Conservation (phyloP, 2,329 filamentous ascomycete species). For the Tolypocladium ophioglossoides region DNA sequence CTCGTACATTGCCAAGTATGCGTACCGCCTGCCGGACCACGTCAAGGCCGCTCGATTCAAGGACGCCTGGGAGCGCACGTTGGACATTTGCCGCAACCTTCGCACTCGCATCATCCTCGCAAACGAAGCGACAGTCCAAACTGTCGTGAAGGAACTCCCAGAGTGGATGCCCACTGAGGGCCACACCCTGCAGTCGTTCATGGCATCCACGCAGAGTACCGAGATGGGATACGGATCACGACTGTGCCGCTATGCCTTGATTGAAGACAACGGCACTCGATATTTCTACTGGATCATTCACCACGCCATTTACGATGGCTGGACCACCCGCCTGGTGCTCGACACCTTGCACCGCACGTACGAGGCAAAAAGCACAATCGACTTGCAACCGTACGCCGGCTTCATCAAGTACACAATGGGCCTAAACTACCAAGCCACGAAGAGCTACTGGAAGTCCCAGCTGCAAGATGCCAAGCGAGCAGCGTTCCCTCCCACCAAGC, state of each 20-base stretch:
- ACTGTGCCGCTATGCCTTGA: not conserved
- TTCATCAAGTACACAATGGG: too few species aligned
- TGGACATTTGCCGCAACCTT: not conserved
- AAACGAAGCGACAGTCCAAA: not conserved
- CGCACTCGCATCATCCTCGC: not conserved
- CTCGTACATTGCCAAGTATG: not conserved
- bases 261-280: too few species aligned
- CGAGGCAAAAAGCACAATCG: rapidly evolving
- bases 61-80: not conserved
- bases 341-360: too few species aligned
- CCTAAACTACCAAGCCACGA: too few species aligned
- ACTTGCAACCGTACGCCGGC: too few species aligned
- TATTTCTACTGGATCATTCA: too few species aligned
- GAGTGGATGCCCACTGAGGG: not conserved
- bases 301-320: too few species aligned
- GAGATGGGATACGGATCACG: not conserved
- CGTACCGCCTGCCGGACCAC: not conserved
- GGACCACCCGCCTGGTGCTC: too few species aligned
- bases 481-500: too few species aligned
- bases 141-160: not conserved
- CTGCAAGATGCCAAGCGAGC: too few species aligned
- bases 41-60: not conserved
- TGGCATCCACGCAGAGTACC: not conserved
- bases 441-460: too few species aligned
- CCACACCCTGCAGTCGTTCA: not conserved